Base-by-base conservation (phyloP, 805 yeast species). In the Candida fluviatilis region DNA sequence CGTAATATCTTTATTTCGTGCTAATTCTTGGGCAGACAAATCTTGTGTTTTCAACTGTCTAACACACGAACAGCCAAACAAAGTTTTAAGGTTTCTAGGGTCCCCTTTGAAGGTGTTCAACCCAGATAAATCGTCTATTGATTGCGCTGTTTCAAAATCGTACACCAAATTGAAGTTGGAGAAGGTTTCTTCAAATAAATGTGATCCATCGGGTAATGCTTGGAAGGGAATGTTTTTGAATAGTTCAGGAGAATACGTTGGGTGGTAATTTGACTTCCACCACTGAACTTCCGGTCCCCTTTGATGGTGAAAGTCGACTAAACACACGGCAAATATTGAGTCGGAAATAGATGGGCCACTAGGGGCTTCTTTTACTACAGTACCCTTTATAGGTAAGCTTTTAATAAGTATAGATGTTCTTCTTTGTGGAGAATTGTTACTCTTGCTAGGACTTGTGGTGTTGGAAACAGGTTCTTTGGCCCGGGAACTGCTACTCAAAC, bases 221-320 rank as follows among this genome's bases (percentile, higher is more conserved):
- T 90, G 97, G 54, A 93, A 93, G 2, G 99, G 95, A 30, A 93
- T 62, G 52, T 82, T 80, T 8, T 93, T 89, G 90, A 96, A 93
- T 14, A 84, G 62, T 25, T 55, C 49, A 28, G 60, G 51, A 11
- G 47, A 47, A 37, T 62, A 58, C 31, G 63, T 62, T 2, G 54
- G 49, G 23, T 61, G 60, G 41, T 65, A 64, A 51, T 75, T 78
- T 15, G 82, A 71, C 36, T 54, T 54, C 88, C 96, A 86, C 62
- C 86, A 89, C 59, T 91, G 97, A 17, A 93, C 78, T 57, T 93
- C 97, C 0, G 99, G 98, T 2, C 99, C 99, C 41, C 95, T 69
- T 19, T 65, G 58, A 53, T 93, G 98, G 55, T 91, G 95, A 69
- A 91, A 91, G 48, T 95, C 95, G 15, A 90, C 95, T 11, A 93